Percentiles rank a stretch among this genome's conserved stretches.
These are phyloP conservation scores for Collybia sordida DNA, from an alignment of 768 basidiomycete species.

Conservation along the genomic window DNA sequence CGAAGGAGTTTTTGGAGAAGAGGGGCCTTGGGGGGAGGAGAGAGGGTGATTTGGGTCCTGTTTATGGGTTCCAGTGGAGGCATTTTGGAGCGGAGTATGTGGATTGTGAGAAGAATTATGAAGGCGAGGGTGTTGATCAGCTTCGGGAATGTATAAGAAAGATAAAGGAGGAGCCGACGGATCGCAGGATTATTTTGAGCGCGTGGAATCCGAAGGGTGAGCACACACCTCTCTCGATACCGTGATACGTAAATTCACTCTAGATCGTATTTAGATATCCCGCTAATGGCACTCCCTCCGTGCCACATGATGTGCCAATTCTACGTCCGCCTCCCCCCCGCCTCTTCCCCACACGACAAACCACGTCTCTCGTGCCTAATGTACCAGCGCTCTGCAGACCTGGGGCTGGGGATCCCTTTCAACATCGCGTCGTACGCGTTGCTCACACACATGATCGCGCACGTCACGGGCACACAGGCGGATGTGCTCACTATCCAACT, in stretches of 20 bases:
- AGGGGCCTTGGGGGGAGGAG: slow-evolving; percentile 81
- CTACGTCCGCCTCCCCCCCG: slow-evolving; percentile 86
- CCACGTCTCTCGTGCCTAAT: slow-evolving; percentile 90
- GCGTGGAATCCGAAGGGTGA: slow-evolving; percentile 98
- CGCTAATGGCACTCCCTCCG: slow-evolving; percentile 94
- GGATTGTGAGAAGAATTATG: slow-evolving; percentile 74
- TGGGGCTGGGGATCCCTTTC: slow-evolving; percentile 97
- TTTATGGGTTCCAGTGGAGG: slow-evolving; percentile 97
- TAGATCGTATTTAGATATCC: slow-evolving; percentile 86
- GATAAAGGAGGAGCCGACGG: slow-evolving; percentile 91
- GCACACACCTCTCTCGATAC: slow-evolving; percentile 1
- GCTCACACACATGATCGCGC: slow-evolving; percentile 97
- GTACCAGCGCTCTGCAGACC: slow-evolving; percentile 97
- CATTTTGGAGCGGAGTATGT: slow-evolving; percentile 88
- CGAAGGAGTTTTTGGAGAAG: slow-evolving; percentile 80
- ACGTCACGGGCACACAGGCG: slow-evolving; percentile 81
- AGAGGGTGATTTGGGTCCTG: slow-evolving; percentile 93
- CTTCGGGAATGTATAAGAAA: slow-evolving; percentile 85
- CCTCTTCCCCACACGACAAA: slow-evolving; percentile 44
- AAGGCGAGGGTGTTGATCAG: slow-evolving; percentile 90
- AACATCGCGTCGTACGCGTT: slow-evolving; percentile 99
- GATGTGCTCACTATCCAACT: slow-evolving; percentile 94
- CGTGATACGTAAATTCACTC: not conserved
- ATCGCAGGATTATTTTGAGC: slow-evolving; percentile 90
- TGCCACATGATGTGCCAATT: slow-evolving; percentile 99